Conservation (phyloP, 2,329 filamentous ascomycete genomes). For the Penicillium sp. region DNA sequence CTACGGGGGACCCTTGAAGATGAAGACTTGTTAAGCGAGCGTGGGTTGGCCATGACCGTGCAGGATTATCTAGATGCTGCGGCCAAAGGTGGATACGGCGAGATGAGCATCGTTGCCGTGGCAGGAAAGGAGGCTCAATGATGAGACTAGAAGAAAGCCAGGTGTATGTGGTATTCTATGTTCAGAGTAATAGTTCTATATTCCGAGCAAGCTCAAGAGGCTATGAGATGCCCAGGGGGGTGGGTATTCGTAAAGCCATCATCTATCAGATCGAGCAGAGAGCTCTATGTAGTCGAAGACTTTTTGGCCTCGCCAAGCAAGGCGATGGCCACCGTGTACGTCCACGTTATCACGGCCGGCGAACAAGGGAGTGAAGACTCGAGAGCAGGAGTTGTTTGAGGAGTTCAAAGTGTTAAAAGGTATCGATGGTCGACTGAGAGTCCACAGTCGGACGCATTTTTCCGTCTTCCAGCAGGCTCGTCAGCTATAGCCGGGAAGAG, state of each 20-base stretch:
- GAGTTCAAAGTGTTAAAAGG: neutral
- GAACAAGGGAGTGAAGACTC: neutral
- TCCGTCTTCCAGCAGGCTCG: too few relatives aligned
- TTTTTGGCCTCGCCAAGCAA: neutral
- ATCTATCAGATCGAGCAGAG: neutral
- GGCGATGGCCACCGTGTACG: neutral
- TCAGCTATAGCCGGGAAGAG: too few relatives aligned
- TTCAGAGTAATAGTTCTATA: neutral
- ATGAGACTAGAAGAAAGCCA: neutral
- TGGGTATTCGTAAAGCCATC: neutral
- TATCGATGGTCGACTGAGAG: neutral
- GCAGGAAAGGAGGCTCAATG: neutral
- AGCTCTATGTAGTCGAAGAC: neutral
- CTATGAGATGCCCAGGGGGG: neutral
- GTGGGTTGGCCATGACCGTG: slow-evolving; percentile 17
- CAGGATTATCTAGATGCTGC: slow-evolving; percentile 17
- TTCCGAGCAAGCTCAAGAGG: neutral
- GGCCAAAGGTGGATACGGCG: slow-evolving; percentile 9
- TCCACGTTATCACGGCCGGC: neutral
- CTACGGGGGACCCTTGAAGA: slow-evolving; percentile 39
- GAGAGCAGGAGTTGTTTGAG: neutral
- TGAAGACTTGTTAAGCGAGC: slow-evolving; percentile 18
- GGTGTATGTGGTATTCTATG: neutral
- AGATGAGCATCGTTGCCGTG: slow-evolving; percentile 23
- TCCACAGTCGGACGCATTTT: neutral